Percentiles rank a stretch among this genome's conserved stretches.
These are phyloP conservation scores for Cyclostephanos tholiformis DNA, from an alignment of 108 stramenopile species.

Conservation along the genomic window DNA sequence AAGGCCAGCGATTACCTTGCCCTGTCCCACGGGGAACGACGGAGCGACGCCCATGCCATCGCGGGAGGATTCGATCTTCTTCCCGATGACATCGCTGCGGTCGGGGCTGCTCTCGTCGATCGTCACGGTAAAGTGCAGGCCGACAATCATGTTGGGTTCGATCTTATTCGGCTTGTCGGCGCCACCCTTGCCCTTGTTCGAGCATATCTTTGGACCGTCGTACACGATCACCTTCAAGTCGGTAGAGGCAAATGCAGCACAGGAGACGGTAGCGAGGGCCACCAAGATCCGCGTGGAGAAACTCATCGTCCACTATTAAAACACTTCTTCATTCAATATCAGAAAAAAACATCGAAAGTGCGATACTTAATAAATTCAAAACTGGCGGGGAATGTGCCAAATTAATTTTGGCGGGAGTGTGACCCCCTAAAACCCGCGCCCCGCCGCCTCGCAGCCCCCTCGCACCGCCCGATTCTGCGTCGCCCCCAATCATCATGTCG, in stretches of 20 bases:
- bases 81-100: conserved; percentile 1
- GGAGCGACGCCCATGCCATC: conserved; percentile 31
- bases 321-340: too few species aligned
- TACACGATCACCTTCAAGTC: conserved; percentile 34
- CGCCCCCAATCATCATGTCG: too few species aligned
- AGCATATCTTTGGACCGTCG: conserved; percentile 32
- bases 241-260: not conserved
- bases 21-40: conserved; percentile 32
- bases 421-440: too few species aligned
- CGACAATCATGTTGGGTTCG: conserved; percentile 9
- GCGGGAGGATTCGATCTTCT: conserved; percentile 31
- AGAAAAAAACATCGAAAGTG: too few species aligned
- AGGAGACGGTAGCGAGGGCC: not conserved
- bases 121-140: conserved; percentile 39
- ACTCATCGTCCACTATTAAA: not conserved
- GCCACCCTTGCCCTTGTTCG: conserved; percentile 1
- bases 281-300: not conserved
- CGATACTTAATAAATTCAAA: too few species aligned
- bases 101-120: conserved; percentile 19
- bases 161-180: conserved; percentile 23
- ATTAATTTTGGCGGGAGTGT: too few species aligned
- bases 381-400: too few species aligned
- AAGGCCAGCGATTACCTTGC: conserved; percentile 38
- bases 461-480: too few species aligned
- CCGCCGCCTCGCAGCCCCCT: too few species aligned